Base-by-base conservation (phyloP, 371 early-diverging fungal genomes). In the Choanephora cucurbitarum region DNA sequence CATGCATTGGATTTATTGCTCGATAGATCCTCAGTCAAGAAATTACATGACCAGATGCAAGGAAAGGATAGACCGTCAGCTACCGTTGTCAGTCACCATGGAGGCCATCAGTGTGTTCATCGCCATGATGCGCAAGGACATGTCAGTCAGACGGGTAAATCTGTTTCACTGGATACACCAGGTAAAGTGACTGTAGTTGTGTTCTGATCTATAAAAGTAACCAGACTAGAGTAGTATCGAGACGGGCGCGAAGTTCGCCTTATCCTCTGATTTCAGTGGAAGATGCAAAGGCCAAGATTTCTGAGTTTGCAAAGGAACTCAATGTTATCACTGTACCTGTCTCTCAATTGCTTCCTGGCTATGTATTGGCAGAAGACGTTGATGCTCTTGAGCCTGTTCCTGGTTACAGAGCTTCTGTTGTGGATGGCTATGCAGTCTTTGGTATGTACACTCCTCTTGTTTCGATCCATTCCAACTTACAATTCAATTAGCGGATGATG, bases 341-440 rank as follows among this genome's bases (percentile, higher is more conserved):
- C 2, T 61, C 73, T 22, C 66, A 65, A 21, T 56, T 58, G 18
- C 40, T 67, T 8, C 39, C 60, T 44, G 92, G 92, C 0, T 77
- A 79, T 41, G 83, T 92, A 3, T 57, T 95, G 22, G 93, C 94
- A 5, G 77, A 86, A 58, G 91, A 93, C 60, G 87, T 93, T 0
- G 40, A 76, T 0, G 86, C 93, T 0, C 55, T 61, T 6, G 91
- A 91, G 49, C 75, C 85, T 49, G 93, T 95, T 1, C 97, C 97
- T 11, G 91, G 80, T 3, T 95, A 90, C 57, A 81, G 88, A 0
- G 96, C 95, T 5, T 89, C 93, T 0, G 82, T 92, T 18, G 87
- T 97, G 18, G 97, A 97, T 72, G 97, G 97, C 2, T 97, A 97
- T 70, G 95, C 96, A 7, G 91, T 95, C 19, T 67, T 86, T 58